Percentiles rank a stretch among this genome's conserved stretches.
Evolutionary conservation across 257 asterid genomes (phyloP).

Genomic region (Schizonepeta tenuifolia): DNA sequence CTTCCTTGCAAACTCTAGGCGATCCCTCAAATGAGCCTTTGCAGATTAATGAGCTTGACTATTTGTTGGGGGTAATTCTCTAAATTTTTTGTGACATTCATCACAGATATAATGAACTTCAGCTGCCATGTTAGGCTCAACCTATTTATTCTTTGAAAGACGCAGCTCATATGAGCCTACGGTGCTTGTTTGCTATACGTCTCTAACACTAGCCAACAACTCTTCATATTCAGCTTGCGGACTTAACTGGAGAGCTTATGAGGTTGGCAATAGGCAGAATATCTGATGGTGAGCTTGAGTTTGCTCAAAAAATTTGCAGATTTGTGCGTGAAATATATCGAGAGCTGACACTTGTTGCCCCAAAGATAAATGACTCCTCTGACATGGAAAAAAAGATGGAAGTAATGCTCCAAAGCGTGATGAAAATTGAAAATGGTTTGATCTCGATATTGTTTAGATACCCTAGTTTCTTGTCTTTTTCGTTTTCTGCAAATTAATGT

Average conservation of each 20-base stretch:
- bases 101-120: slow-evolving; percentile 9
- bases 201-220: slow-evolving; percentile 12
- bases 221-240: slow-evolving; percentile 73
- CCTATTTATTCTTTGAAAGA: not conserved
- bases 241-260: slow-evolving; percentile 97
- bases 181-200: slow-evolving; percentile 7
- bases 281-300: slow-evolving; percentile 91
- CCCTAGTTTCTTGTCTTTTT: slow-evolving; percentile 19
- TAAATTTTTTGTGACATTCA: slow-evolving; percentile 13
- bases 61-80: slow-evolving; percentile 79
- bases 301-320: slow-evolving; percentile 76
- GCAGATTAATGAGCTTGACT: slow-evolving; percentile 83
- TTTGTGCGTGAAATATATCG: slow-evolving; percentile 88
- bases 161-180: not conserved
- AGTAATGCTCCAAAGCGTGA: slow-evolving; percentile 90
- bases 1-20: slow-evolving; percentile 57
- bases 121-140: slow-evolving; percentile 20
- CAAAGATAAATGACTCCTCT: slow-evolving; percentile 67
- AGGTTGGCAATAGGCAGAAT: slow-evolving; percentile 94
- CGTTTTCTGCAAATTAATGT: not conserved
- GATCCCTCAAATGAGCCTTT: slow-evolving; percentile 85
- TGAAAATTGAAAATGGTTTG: slow-evolving; percentile 88
- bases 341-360: slow-evolving; percentile 73
- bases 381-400: slow-evolving; percentile 96
- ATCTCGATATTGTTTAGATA: not conserved